Conservation (phyloP, 2,329 filamentous ascomycete species). For the Colletotrichum lindemuthianum region DNA sequence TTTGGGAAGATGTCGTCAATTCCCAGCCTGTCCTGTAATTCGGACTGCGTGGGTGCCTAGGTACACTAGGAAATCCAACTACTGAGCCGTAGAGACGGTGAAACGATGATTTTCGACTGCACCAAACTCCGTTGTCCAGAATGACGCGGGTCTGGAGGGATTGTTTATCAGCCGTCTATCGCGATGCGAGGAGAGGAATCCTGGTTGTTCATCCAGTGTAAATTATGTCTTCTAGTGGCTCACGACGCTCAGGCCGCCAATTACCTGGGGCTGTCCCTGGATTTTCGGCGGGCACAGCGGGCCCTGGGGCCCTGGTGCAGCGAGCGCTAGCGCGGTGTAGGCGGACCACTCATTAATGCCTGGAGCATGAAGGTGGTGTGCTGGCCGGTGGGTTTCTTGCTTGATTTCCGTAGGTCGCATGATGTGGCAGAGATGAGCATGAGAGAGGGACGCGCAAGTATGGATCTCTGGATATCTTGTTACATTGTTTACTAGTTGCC, state of each 20-base stretch:
- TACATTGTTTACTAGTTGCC: not conserved
- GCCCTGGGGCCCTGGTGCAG: conserved; percentile 10
- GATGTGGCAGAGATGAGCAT: conserved; percentile 19
- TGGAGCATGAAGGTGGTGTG: not conserved
- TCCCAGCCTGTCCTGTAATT: too few species aligned
- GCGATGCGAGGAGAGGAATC: conserved; percentile 25
- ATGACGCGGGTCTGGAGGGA: conserved; percentile 16
- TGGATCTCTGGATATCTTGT: not conserved
- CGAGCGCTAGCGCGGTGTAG: conserved; percentile 26
- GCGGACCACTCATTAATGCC: conserved; percentile 4
- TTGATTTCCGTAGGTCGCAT: conserved; percentile 11
- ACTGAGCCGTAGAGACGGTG: too few species aligned
- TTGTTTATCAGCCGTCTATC: conserved; percentile 22
- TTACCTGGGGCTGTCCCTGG: conserved; percentile 30
- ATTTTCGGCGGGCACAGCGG: conserved; percentile 29
- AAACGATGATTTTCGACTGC: too few species aligned
- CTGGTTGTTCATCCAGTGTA: conserved; percentile 22
- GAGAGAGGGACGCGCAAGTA: not conserved
- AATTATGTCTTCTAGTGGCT: conserved; percentile 28
- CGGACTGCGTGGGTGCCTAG: too few species aligned
- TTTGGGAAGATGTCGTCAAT: not conserved
- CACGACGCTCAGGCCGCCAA: conserved; percentile 23
- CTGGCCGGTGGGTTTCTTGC: conserved; percentile 24
- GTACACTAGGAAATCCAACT: too few species aligned
- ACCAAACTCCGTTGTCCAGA: not conserved